Evolutionary conservation across 192 early-diverging fungal genomes (phyloP), one percentile per base, ranked within the genome.

Genomic region (Piromyces finnis): DNA sequence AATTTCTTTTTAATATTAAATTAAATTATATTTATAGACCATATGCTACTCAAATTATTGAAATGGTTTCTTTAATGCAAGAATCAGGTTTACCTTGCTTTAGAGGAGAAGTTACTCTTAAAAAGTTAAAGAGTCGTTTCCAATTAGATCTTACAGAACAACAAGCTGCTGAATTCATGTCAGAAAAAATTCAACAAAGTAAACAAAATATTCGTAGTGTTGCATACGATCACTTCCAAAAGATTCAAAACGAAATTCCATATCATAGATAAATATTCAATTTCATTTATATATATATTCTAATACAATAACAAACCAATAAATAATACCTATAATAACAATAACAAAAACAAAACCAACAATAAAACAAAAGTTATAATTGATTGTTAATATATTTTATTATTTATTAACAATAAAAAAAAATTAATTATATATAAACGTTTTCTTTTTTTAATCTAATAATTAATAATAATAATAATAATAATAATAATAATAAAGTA

Each of bases 81-180:
- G 94, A 96, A 28, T 98, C 97, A 22, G 96, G 96, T 4, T 84
- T 99, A 79, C 98, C 98, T 1, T 98, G 97, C 85, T 99, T 99
- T 88, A 98, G 95, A 83, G 94, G 94, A 80, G 96, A 99, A 81
- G 79, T 83, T 28, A 98, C 98, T 5, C 88, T 97, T 81, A 86
- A 85, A 32, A 95, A 95, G 77, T 89, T 99, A 78, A 85, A 94
- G 6, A 87, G 88, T 26, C 87, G 97, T 28, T 98, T 99, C 91
- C 94, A 96, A 84, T 84, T 94, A 5, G 95, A 97, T 78, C 92
- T 90, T 81, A 91, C 91, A 28, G 98, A 99, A 79, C 89, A 94
- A 59, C 90, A 89, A 27, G 98, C 98, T 1, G 96, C 98, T 2
- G 94, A 96, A 79, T 98, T 95, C 84, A 99, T 99, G 96, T 88